These are phyloP conservation scores for Leptomonas seymouri DNA, from an alignment of 208 protist genomes.

Conservation along the genomic window DNA sequence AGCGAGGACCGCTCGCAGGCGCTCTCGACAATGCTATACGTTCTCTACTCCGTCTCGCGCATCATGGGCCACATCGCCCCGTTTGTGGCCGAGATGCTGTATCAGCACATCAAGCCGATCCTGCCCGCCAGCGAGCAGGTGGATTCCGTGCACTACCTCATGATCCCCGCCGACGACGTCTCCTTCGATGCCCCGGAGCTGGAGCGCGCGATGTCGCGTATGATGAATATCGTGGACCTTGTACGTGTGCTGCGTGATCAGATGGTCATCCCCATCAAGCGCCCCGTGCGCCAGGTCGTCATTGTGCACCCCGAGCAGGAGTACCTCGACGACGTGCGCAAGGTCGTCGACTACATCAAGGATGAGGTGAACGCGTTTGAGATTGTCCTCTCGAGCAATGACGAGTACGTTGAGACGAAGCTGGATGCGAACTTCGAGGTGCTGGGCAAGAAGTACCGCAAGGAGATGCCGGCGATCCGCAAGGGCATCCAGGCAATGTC, in stretches of 20 bases:
- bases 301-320: constrained; percentile 83
- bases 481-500: constrained; percentile 82
- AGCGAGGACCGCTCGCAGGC: constrained; percentile 77
- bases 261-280: constrained; percentile 92
- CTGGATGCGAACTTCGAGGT: constrained; percentile 91
- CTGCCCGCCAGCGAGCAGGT: constrained; percentile 85
- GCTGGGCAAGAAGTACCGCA: constrained; percentile 87
- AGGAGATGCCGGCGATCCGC: constrained; percentile 79
- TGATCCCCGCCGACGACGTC: constrained; percentile 88
- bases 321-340: constrained; percentile 78
- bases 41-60: constrained; percentile 90
- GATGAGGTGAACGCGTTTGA: constrained; percentile 94
- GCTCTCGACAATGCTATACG: constrained; percentile 92
- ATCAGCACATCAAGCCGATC: constrained; percentile 95
- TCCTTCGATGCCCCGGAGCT: constrained; percentile 71
- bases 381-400: constrained; percentile 63
- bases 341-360: constrained; percentile 90
- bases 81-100: constrained; percentile 98
- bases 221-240: constrained; percentile 93
- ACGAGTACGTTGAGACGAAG: constrained; percentile 85
- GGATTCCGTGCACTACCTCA: constrained; percentile 94
- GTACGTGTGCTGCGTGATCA: constrained; percentile 95
- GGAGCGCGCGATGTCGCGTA: constrained; percentile 84
- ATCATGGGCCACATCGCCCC: constrained; percentile 99
- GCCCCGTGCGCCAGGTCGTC: constrained; percentile 89